Evolutionary conservation across 2,329 filamentous ascomycete genomes (phyloP).

Genomic region (Trichophyton verrucosum): DNA sequence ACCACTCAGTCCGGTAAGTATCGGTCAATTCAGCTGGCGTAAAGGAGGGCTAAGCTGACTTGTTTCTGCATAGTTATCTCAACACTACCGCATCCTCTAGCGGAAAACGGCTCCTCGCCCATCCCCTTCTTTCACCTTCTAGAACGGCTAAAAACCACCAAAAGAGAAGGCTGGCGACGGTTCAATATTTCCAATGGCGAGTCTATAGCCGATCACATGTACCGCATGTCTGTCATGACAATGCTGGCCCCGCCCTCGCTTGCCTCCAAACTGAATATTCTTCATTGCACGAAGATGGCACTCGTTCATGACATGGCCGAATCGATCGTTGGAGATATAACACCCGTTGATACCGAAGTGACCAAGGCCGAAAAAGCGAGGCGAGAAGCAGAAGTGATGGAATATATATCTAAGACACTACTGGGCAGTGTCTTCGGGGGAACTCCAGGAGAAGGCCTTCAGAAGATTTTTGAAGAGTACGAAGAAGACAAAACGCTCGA

Average conservation of each 20-base stretch:
- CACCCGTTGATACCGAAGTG: conserved; percentile 67
- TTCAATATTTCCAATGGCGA: conserved; percentile 68
- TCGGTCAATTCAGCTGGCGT: no score
- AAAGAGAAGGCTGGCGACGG: conserved; percentile 88
- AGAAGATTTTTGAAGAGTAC: conserved; percentile 85
- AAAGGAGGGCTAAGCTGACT: neutral
- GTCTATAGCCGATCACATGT: conserved; percentile 98
- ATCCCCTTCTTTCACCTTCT: conserved; percentile 90
- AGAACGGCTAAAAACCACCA: conserved; percentile 87
- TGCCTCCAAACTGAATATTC: conserved; percentile 58
- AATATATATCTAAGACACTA: conserved; percentile 64
- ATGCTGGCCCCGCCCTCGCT: conserved; percentile 76
- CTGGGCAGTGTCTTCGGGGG: conserved; percentile 67
- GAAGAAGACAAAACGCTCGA: conserved; percentile 77
- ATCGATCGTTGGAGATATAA: conserved; percentile 88
- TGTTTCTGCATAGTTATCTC: conserved; percentile 43
- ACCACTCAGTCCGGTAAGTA: neutral
- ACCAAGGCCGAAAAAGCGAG: conserved; percentile 78
- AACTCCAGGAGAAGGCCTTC: conserved; percentile 55
- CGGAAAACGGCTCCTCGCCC: conserved; percentile 55
- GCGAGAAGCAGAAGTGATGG: conserved; percentile 80
- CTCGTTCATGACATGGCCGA: conserved; percentile 97
- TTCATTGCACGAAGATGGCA: conserved; percentile 86
- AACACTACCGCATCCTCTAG: conserved; percentile 49
- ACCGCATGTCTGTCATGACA: conserved; percentile 94